A percentile compares a stretch with the other conserved stretches of the same genome.
phyloP scores from a whole-genome alignment of 192 early-diverging fungal genomes.

The Umbelopsis isabellina region DNA sequence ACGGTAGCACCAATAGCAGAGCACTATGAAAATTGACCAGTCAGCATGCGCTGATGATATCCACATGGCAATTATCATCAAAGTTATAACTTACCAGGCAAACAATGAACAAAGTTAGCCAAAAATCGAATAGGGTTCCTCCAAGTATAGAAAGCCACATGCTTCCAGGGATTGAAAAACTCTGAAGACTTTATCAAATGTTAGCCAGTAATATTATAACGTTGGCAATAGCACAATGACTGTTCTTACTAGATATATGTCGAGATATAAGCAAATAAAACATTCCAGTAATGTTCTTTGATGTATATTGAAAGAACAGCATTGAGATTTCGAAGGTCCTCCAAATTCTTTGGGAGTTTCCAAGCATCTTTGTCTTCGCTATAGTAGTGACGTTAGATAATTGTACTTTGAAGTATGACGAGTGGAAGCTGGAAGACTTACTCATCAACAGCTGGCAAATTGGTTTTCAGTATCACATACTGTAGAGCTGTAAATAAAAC shows the following conservation, averaged over 20 bases:
- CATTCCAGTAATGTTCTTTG: slow-evolving; percentile 52
- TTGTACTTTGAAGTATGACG: background rate
- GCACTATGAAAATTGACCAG: slow-evolving; percentile 42
- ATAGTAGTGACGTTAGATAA: slow-evolving; percentile 4
- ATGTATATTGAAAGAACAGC: slow-evolving; percentile 52
- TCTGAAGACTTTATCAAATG: slow-evolving; percentile 49
- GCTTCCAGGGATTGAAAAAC: slow-evolving; percentile 64
- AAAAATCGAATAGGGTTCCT: slow-evolving; percentile 58
- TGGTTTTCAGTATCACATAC: slow-evolving; percentile 29
- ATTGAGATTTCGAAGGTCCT: slow-evolving; percentile 52
- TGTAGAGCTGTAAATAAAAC: slow-evolving; percentile 27
- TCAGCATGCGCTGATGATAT: background rate
- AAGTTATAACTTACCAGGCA: slow-evolving; percentile 40
- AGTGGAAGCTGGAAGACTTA: slow-evolving; percentile 11
- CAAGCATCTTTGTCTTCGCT: slow-evolving; percentile 51
- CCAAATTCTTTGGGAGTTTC: slow-evolving; percentile 54
- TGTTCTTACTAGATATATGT: slow-evolving; percentile 60
- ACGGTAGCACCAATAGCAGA: slow-evolving; percentile 56
- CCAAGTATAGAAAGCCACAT: slow-evolving; percentile 66
- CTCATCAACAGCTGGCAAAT: slow-evolving; percentile 37
- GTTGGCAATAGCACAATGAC: background rate
- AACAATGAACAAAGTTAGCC: slow-evolving; percentile 52
- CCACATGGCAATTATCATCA: background rate
- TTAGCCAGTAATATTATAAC: background rate
- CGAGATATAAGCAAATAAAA: slow-evolving; percentile 49